Evolutionary conservation across 768 basidiomycete genomes (phyloP).

Genomic region (Pleurotus pulmonarius): DNA sequence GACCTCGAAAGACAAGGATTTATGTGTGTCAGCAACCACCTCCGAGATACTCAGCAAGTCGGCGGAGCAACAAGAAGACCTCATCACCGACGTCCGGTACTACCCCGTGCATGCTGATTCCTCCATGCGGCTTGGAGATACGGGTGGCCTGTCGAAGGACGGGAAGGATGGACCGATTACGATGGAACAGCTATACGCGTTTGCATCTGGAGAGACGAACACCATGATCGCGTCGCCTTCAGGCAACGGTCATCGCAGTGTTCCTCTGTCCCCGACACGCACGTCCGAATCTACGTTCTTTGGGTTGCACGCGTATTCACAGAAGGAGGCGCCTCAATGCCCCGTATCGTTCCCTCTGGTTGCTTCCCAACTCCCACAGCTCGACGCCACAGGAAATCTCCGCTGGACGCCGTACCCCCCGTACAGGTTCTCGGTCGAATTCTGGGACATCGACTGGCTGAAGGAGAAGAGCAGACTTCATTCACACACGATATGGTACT

Average conservation of each 20-base stretch:
- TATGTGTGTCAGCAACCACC: slow-evolving; percentile 58
- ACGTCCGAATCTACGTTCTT: slow-evolving; percentile 57
- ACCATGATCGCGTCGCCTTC: not conserved
- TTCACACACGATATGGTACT: slow-evolving; percentile 87
- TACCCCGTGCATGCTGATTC: slow-evolving; percentile 68
- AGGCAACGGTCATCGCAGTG: not conserved
- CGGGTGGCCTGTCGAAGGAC: slow-evolving; percentile 42
- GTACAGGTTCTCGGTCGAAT: slow-evolving; percentile 83
- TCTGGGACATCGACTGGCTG: slow-evolving; percentile 80
- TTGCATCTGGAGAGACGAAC: slow-evolving; percentile 15
- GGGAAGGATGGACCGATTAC: slow-evolving; percentile 31
- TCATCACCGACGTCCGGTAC: slow-evolving; percentile 32
- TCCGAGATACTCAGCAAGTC: slow-evolving; percentile 41
- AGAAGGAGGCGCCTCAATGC: slow-evolving; percentile 4
- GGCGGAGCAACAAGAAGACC: slow-evolving; percentile 16
- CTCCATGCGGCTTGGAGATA: slow-evolving; percentile 74
- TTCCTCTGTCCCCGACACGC: slow-evolving; percentile 13
- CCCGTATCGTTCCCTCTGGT: slow-evolving; percentile 37
- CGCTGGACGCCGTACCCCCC: slow-evolving; percentile 75
- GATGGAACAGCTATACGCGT: slow-evolving; percentile 70
- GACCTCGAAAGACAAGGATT: slow-evolving; percentile 52
- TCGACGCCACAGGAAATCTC: slow-evolving; percentile 39
- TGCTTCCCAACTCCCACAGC: slow-evolving; percentile 19
- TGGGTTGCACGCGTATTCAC: slow-evolving; percentile 44
- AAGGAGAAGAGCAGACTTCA: slow-evolving; percentile 83